Evolutionary conservation across 306 rosid species (phyloP).

Genomic region (Lathyrus tuberosus): DNA sequence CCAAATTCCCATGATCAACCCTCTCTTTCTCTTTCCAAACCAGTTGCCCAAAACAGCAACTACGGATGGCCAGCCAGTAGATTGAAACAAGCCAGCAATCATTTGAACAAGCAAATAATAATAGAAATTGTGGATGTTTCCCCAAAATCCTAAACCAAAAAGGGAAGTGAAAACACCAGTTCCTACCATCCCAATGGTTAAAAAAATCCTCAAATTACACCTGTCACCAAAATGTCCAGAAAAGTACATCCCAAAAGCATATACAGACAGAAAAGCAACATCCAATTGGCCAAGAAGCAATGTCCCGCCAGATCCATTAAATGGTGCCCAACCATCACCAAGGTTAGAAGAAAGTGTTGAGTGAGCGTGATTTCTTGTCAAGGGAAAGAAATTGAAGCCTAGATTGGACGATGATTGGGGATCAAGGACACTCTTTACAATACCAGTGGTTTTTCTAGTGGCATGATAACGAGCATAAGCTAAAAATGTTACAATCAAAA

Average conservation of each 20-base stretch:
- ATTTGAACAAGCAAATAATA: constrained; percentile 73
- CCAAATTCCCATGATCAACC: too few relatives aligned
- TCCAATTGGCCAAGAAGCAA: constrained; percentile 85
- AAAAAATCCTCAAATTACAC: constrained; percentile 72
- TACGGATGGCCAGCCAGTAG: constrained; percentile 98
- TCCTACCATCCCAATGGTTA: constrained; percentile 92
- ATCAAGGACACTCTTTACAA: constrained; percentile 93
- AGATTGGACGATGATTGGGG: constrained; percentile 57
- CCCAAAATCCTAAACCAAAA: constrained; percentile 91
- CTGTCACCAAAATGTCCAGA: constrained; percentile 97
- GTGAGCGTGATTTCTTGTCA: constrained; percentile 15
- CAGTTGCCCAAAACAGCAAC: constrained; percentile 95
- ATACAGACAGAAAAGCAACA: constrained; percentile 83
- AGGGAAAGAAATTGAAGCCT: constrained; percentile 42
- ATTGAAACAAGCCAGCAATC: constrained; percentile 94
- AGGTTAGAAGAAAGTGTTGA: constrained; percentile 41
- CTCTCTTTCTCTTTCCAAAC: too few relatives aligned
- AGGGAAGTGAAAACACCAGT: constrained; percentile 83
- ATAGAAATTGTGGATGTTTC: constrained; percentile 68
- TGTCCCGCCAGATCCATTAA: constrained; percentile 78
- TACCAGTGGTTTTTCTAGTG: constrained; percentile 86
- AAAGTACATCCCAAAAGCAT: constrained; percentile 93
- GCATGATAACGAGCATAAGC: constrained; percentile 95
- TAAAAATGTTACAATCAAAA: constrained; percentile 76
- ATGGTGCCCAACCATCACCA: constrained; percentile 92